Base-by-base conservation (phyloP, 768 basidiomycete genomes). In the Russula vinacea region DNA sequence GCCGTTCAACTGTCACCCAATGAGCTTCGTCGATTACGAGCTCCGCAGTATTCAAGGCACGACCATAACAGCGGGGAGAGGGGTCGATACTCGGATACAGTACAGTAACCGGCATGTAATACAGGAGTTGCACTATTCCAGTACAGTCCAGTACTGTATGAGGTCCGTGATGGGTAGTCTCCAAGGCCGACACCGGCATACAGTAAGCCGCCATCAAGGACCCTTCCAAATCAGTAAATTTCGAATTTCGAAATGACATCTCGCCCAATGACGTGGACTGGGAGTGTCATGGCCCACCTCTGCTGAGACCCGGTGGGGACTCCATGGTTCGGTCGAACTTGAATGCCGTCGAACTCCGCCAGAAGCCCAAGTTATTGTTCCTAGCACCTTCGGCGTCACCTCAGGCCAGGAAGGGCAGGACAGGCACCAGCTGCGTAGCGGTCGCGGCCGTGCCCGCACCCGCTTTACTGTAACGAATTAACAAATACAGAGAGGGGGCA, bases 21-120 rank as follows among this genome's bases (percentile, higher is more conserved):
- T n/a, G 51, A 10, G 8, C 0, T 17, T 17, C 19, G 54, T 10
- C 5, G 17, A 3, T 6, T 29, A 3, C 40, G 26, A 26, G 56
- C 14, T 24, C 56, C 56, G 56, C 32, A n/a, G n/a, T n/a, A 11
- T 22, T 22, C 16, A 32, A 49, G 57, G 57, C 45, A 45, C 57
- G 2, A 9, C 55, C 26, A n/a, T 22, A 5, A 42, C 16, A 0
- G 5, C 16, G n/a, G 6, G n/a, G 29, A 29, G 29, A 29, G 29
- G 29, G 29, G 29, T 29, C 29, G 29, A 29, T 29, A 26, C n/a
- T n/a, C n/a, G n/a, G n/a, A n/a, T n/a, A n/a, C n/a, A n/a, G n/a
- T n/a, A n/a, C n/a, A n/a, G n/a, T n/a, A n/a, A n/a, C 35, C 35
- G 8, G 35, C 35, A 35, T 35, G n/a, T n/a, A n/a, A 35, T 35